Evolutionary conservation across 129 eudicot species (phyloP).

Genomic region (Lactuca sativa): DNA sequence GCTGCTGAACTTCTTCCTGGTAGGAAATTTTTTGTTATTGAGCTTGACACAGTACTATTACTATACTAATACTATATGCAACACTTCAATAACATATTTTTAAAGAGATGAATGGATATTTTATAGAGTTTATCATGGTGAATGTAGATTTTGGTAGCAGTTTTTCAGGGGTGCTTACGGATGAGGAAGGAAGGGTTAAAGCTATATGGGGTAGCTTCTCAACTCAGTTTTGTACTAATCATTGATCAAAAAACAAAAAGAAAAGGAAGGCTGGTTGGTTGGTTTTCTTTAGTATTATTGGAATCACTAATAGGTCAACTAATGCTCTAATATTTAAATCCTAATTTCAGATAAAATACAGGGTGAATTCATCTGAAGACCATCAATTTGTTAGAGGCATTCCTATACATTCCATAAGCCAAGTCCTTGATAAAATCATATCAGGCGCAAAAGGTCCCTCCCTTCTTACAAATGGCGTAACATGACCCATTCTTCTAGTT

Average conservation of each 20-base stretch:
- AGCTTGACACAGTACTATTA: conserved; percentile 69
- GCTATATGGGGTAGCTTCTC: conserved; percentile 97
- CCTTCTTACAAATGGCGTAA: conserved; percentile 83
- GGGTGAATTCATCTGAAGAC: conserved; percentile 67
- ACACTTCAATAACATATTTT: neutral
- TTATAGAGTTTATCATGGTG: neutral
- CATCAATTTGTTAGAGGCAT: conserved; percentile 90
- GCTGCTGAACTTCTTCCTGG: conserved; percentile 97
- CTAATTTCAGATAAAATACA: conserved; percentile 71
- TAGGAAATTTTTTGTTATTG: conserved; percentile 40
- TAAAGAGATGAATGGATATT: neutral
- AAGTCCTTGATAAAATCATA: conserved; percentile 64
- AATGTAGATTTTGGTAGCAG: conserved; percentile 82
- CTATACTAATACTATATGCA: too few relatives aligned
- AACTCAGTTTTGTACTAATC: conserved; percentile 62
- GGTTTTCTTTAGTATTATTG: conserved; percentile 1
- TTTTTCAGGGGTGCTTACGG: conserved; percentile 87
- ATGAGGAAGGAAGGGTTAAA: conserved; percentile 82
- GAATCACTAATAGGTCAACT: conserved; percentile 17
- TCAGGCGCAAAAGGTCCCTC: conserved; percentile 63
- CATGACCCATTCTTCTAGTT: conserved; percentile 75
- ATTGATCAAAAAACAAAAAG: conserved; percentile 11
- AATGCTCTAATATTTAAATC: conserved; percentile 17
- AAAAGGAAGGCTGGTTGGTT: conserved; percentile 19
- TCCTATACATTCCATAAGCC: conserved; percentile 69